Evolutionary conservation across 306 rosid species (phyloP).

Genomic region (Elaeagnus macrophylla): DNA sequence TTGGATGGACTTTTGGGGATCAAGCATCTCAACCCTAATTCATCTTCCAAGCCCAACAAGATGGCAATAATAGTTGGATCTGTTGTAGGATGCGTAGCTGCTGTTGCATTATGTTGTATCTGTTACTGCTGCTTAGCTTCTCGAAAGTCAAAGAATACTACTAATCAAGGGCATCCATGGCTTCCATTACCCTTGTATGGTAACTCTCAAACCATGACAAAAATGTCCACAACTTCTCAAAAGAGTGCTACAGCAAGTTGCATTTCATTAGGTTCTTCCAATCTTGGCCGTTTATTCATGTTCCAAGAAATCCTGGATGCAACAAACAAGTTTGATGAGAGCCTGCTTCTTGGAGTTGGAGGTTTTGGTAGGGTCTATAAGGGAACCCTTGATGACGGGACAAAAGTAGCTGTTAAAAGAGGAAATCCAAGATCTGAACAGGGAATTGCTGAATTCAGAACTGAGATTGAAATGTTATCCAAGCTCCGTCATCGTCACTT

Average conservation of each 20-base stretch:
- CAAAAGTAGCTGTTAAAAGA: slow-evolving; percentile 78
- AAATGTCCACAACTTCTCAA: slow-evolving; percentile 69
- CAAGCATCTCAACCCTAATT: slow-evolving; percentile 43
- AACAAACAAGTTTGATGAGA: slow-evolving; percentile 82
- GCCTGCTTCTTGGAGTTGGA: slow-evolving; percentile 80
- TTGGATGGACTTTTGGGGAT: slow-evolving; percentile 58
- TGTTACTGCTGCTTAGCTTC: slow-evolving; percentile 40
- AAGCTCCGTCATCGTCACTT: slow-evolving; percentile 97
- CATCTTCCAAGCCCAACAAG: slow-evolving; percentile 34
- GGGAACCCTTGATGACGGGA: slow-evolving; percentile 88
- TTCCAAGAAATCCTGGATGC: slow-evolving; percentile 85
- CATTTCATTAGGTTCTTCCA: slow-evolving; percentile 70
- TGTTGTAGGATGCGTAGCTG: slow-evolving; percentile 37
- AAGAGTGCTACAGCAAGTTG: slow-evolving; percentile 87
- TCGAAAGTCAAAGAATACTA: slow-evolving; percentile 34
- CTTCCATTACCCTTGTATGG: slow-evolving; percentile 78
- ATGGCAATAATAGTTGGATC: slow-evolving; percentile 40
- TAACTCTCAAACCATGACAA: slow-evolving; percentile 81
- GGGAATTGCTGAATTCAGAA: slow-evolving; percentile 88
- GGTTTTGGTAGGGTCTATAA: slow-evolving; percentile 88
- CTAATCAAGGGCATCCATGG: slow-evolving; percentile 57
- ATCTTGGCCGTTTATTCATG: slow-evolving; percentile 66
- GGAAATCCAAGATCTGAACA: slow-evolving; percentile 94
- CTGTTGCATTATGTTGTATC: slow-evolving; percentile 38
- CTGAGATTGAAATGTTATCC: slow-evolving; percentile 92